These are phyloP conservation scores for Trichoderma aggressivum DNA, from an alignment of 2,329 filamentous ascomycete genomes.

Conservation along the genomic window DNA sequence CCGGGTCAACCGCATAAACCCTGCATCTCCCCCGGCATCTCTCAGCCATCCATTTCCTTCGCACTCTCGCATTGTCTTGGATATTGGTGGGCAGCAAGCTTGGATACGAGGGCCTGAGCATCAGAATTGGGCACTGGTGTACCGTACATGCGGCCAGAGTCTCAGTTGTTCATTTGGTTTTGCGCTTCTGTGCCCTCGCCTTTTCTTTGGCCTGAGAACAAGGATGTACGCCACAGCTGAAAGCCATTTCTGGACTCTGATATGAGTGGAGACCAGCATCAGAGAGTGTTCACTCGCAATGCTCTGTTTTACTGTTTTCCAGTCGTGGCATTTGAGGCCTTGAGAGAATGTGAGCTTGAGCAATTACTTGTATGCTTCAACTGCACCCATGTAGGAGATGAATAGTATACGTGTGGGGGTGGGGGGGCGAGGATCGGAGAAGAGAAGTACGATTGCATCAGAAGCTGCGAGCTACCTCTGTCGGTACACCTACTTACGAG, in stretches of 20 bases:
- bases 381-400: neutral
- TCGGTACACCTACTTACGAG: neutral
- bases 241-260: neutral
- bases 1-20: neutral
- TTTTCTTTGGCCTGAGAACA: neutral
- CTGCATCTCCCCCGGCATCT: neutral
- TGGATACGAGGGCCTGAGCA: neutral
- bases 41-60: neutral
- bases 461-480: neutral
- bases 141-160: neutral
- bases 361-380: neutral
- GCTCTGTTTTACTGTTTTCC: neutral
- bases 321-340: neutral
- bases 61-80: neutral
- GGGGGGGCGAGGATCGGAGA: neutral
- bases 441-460: neutral
- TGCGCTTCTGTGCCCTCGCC: neutral
- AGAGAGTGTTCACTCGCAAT: neutral
- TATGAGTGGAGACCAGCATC: neutral
- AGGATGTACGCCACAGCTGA: slow-evolving; percentile 12
- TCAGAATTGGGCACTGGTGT: neutral
- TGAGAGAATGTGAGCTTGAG: too few species aligned
- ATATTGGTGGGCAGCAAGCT: neutral
- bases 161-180: neutral
- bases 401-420: neutral